These are phyloP conservation scores for Oxytropis ochrocephala DNA, from an alignment of 306 rosid species.

Conservation along the genomic window DNA sequence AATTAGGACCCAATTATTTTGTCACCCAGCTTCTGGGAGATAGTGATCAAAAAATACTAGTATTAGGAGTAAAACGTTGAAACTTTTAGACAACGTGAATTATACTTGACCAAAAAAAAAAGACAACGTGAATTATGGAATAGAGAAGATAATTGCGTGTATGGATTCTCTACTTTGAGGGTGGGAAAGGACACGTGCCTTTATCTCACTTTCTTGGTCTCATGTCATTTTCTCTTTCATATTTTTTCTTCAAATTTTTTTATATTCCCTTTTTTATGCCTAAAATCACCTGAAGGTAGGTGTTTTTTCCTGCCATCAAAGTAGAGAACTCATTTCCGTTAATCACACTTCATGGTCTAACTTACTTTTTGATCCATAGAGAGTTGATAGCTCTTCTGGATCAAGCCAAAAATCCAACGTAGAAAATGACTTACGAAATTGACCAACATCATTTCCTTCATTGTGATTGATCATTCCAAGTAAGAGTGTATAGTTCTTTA, in stretches of 20 bases:
- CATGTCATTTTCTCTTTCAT: no score
- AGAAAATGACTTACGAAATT: constrained; percentile 48
- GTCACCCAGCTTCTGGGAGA: background rate
- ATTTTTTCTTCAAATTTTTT: no score
- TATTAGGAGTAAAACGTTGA: background rate
- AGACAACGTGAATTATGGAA: background rate
- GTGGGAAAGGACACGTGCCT: no score
- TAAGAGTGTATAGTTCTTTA: constrained; percentile 43
- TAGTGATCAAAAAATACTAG: background rate
- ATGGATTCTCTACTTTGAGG: no score
- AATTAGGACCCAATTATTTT: constrained; percentile 16
- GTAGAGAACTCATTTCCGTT: no score
- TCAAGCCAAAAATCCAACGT: constrained; percentile 41
- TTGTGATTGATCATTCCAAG: constrained; percentile 45
- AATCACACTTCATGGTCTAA: constrained; percentile 6
- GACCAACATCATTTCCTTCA: constrained; percentile 37
- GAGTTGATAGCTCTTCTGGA: constrained; percentile 27
- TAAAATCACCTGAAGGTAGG: no score
- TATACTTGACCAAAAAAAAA: no score
- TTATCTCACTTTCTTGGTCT: no score
- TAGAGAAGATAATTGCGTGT: background rate
- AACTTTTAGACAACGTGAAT: background rate
- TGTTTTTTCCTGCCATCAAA: no score
- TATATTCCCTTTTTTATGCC: no score
- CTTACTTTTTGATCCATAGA: constrained; percentile 23